Evolutionary conservation across 1,284 basidiomycete genomes (phyloP).

Genomic region (Nidula niveotomentosa): DNA sequence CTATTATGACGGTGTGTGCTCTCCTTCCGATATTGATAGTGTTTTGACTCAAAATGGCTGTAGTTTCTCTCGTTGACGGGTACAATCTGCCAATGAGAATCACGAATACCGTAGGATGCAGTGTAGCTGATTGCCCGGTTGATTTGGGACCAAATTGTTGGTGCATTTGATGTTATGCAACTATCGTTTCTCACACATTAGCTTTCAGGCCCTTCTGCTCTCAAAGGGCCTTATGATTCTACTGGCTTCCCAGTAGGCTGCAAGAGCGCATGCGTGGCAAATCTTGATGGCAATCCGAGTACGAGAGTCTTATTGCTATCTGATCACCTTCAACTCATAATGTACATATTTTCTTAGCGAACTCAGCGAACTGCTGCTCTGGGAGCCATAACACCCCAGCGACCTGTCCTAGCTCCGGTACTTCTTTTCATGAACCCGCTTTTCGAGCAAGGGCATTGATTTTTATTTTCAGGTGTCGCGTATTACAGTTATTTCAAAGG

Average conservation of each 20-base stretch:
- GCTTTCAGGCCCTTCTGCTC: conserved; percentile 32
- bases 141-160: conserved; percentile 44
- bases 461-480: conserved; percentile 23
- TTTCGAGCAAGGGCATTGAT: neutral
- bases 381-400: conserved; percentile 46
- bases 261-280: conserved; percentile 54
- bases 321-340: neutral
- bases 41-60: neutral
- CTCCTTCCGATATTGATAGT: neutral
- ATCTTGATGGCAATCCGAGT: conserved; percentile 41
- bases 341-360: conserved; percentile 19
- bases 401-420: conserved; percentile 51
- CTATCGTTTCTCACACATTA: neutral
- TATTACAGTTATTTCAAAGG: conserved; percentile 59
- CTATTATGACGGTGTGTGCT: conserved; percentile 43
- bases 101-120: conserved; percentile 50
- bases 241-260: conserved; percentile 53
- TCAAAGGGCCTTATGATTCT: conserved; percentile 47
- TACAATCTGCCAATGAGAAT: conserved; percentile 61
- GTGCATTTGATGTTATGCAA: conserved; percentile 2
- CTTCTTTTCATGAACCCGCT: conserved; percentile 6
- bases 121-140: conserved; percentile 46
- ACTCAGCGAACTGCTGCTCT: conserved; percentile 58
- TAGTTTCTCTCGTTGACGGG: conserved; percentile 55
- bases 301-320: conserved; percentile 2